Evolutionary conservation across 2,329 filamentous ascomycete species (phyloP), one percentile per base, ranked within the genome.

Genomic region (Xylaria hypoxylon): DNA sequence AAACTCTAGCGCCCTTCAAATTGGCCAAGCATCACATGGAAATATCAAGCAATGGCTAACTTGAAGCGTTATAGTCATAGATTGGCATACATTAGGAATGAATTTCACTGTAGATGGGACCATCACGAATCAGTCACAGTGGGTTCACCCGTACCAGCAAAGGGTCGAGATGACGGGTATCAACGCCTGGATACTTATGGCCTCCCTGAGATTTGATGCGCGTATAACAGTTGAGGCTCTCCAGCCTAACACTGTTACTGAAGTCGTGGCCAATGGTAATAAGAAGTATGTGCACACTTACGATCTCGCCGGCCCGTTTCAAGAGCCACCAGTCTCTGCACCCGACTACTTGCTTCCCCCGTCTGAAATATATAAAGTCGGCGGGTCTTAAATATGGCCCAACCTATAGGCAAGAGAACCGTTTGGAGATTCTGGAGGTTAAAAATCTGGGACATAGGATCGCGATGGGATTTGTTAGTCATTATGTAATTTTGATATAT

Each of bases 101-200:
- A 11, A 52, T 3, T 68, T 53, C n/a, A 19, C 28, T 8, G 45
- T 31, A 5, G 13, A 17, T 5, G 45, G 24, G 13, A 70, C 68
- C 13, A 59, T 72, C 59, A 57, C 47, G n/a, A 44, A 62, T 19
- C 55, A 74, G 26, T 31, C 63, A 15, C 68, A 59, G 42, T 76
- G 74, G 72, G 67, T 74, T 19, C 68, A 71, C 24, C 74, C 74
- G 10, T 76, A 68, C 52, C 64, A 71, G 64, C 28, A 64, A 38
- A 69, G 75, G 44, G 38, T 76, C 15, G 74, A 76, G 64, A 72
- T 76, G 74, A 57, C 73, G 2, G 75, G 75, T 5, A 76, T 76
- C 63, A 68, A 67, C 45, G 74, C 75, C 51, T 76, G 72, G 73
- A 26, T 65, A 28, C 55, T 74, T 15, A 76, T 76, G 75, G 68